A percentile compares a stretch with the other conserved stretches of the same genome.
These are phyloP conservation scores for Lepidium didymum DNA, from an alignment of 345 rosid species.

Conservation along the genomic window DNA sequence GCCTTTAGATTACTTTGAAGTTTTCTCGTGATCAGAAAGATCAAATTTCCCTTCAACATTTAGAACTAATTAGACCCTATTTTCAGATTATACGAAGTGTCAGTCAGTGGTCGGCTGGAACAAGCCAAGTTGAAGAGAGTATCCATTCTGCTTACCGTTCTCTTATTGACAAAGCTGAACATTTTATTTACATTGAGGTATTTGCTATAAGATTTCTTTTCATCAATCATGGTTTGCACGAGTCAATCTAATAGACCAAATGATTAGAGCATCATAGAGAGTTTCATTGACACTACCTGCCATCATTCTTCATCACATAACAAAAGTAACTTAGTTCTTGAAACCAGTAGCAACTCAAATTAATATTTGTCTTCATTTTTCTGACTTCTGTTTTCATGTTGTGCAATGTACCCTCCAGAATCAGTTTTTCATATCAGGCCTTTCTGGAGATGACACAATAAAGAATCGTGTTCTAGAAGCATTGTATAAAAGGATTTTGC, in stretches of 20 bases:
- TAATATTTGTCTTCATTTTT: conserved; percentile 7
- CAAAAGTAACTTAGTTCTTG: background rate
- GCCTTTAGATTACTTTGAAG: background rate
- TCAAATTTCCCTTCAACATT: background rate
- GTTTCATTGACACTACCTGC: background rate
- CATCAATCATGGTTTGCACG: background rate
- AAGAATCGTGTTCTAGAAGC: conserved; percentile 88
- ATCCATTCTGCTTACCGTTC: conserved; percentile 89
- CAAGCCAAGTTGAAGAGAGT: conserved; percentile 94
- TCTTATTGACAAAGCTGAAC: conserved; percentile 95
- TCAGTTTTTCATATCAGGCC: conserved; percentile 99
- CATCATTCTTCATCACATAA: background rate
- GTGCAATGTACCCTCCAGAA: conserved; percentile 65
- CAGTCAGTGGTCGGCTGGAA: conserved; percentile 99
- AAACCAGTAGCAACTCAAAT: conserved; percentile 4
- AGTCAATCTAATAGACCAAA: conserved; percentile 3
- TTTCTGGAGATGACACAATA: conserved; percentile 79
- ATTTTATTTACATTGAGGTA: conserved; percentile 94
- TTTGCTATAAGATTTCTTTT: background rate
- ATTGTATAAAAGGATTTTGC: conserved; percentile 69
- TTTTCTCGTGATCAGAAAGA: background rate
- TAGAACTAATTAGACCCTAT: conserved; percentile 14
- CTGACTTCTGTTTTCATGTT: conserved; percentile 36
- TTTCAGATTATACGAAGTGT: conserved; percentile 94
- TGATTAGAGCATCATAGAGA: background rate